phyloP scores from a whole-genome alignment of 305 asterid species.

The Fraxinus baroniana region DNA sequence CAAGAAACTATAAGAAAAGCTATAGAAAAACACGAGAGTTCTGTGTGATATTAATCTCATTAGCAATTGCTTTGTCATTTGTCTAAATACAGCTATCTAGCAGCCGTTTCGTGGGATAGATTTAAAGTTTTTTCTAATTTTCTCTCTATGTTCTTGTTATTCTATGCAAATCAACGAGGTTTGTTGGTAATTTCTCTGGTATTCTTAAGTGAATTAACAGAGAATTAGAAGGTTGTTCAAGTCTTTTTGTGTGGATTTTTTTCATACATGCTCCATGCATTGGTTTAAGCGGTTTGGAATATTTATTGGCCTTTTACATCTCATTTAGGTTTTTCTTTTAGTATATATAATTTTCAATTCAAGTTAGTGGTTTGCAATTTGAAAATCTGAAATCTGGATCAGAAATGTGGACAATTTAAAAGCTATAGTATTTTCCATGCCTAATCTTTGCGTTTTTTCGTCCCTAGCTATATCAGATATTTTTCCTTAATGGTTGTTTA shows the following conservation, averaged over 20 bases:
- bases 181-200: not conserved
- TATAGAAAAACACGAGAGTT: not conserved
- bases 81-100: not conserved
- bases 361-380: not conserved
- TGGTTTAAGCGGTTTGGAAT: slow-evolving; percentile 2
- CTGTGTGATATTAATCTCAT: not conserved
- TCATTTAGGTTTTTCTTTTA: not conserved
- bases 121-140: not conserved
- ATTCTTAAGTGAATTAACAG: not conserved
- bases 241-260: slow-evolving; percentile 11
- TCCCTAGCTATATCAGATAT: not conserved
- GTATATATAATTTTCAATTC: not conserved
- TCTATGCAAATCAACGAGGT: not conserved
- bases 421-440: not conserved
- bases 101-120: not conserved
- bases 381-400: not conserved
- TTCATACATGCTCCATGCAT: not conserved
- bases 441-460: not conserved
- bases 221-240: slow-evolving; percentile 1
- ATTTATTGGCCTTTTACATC: not conserved
- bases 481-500: slow-evolving; percentile 10
- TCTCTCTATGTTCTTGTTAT: not conserved
- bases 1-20: not conserved
- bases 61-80: not conserved
- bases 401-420: not conserved